Evolutionary conservation across 306 rosid genomes (phyloP).

Genomic region (Rosa multiflora): DNA sequence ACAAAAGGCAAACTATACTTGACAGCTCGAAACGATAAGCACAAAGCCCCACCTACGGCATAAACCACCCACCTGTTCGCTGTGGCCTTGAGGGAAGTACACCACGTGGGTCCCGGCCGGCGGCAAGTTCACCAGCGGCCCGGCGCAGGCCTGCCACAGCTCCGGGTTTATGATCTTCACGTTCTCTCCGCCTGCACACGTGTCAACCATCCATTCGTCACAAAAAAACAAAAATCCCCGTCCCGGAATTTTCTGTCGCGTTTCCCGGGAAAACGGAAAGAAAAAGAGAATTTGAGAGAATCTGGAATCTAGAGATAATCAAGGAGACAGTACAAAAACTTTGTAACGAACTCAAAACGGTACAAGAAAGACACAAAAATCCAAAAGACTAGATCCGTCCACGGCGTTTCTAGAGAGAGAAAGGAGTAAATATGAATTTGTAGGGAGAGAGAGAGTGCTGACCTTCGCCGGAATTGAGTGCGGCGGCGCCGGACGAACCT

Average conservation of each 20-base stretch:
- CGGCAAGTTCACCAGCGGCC: slow-evolving; percentile 87
- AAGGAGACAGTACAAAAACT: slow-evolving; percentile 11
- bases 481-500: slow-evolving; percentile 31
- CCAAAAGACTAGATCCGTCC: slow-evolving; percentile 14
- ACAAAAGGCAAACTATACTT: too few relatives aligned
- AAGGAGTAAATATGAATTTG: neutral
- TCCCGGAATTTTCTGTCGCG: slow-evolving; percentile 10
- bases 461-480: slow-evolving; percentile 53
- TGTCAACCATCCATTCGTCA: slow-evolving; percentile 23
- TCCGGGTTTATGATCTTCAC: slow-evolving; percentile 68
- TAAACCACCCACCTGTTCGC: slow-evolving; percentile 84
- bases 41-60: too few relatives aligned
- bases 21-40: neutral
- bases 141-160: slow-evolving; percentile 99
- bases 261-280: slow-evolving; percentile 18
- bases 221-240: neutral
- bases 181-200: slow-evolving; percentile 47
- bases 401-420: slow-evolving; percentile 5
- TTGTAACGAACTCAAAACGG: slow-evolving; percentile 8
- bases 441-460: neutral
- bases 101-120: slow-evolving; percentile 80
- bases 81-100: slow-evolving; percentile 96
- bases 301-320: slow-evolving; percentile 13
- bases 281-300: neutral
- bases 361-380: slow-evolving; percentile 7